Base-by-base conservation (phyloP, 805 yeast species). In the Yamadazyma ubonensis region DNA sequence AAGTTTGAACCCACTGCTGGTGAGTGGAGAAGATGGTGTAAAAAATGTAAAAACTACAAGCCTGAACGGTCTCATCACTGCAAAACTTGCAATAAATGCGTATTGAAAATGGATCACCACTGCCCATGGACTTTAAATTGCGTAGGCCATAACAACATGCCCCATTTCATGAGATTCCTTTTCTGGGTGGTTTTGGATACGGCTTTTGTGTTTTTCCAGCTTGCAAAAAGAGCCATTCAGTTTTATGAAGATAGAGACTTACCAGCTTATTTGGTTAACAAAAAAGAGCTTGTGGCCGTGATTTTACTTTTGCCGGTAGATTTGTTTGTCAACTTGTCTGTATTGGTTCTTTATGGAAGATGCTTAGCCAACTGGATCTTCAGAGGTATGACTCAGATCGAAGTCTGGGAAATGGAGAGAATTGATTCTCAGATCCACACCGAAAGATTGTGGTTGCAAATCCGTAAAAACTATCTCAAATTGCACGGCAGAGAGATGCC, bases 101-200 rank as follows among this genome's bases (percentile, higher is more conserved):
- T 89, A n/a, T 58, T 89, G 42, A 76, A 78, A 55, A 90, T 89
- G 96, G 97, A 89, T 58, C 97, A 89, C 57, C 96, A 89, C 63
- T 70, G 83, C 57, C 96, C 96, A 0, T 90, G 96, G 96, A 87
- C 96, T 0, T 76, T 78, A 59, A 90, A 86, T 55, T 90, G 96
- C 55, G 91, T 90, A 15, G 97, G 97, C 0, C 79, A 78, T 55
- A 58, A 61, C 0, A 90, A 90, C 54, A 69, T 78, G 58, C 87
- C 95, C 0, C 90, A 86, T 57, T 90, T 90, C 56, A 52, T 85
- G 46, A 67, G 96, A 39, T 90, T 90, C 55, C 53, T 90, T 25
- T 51, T 71, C 8, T 82, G 89, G 85, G 81, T 86, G 2, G 57
- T 76, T 15, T 53, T 71, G 23, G 67, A 81, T 1, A 72, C 83